Evolutionary conservation across 2,329 filamentous ascomycete species (phyloP).

Genomic region (Biscogniauxia mediterranea): DNA sequence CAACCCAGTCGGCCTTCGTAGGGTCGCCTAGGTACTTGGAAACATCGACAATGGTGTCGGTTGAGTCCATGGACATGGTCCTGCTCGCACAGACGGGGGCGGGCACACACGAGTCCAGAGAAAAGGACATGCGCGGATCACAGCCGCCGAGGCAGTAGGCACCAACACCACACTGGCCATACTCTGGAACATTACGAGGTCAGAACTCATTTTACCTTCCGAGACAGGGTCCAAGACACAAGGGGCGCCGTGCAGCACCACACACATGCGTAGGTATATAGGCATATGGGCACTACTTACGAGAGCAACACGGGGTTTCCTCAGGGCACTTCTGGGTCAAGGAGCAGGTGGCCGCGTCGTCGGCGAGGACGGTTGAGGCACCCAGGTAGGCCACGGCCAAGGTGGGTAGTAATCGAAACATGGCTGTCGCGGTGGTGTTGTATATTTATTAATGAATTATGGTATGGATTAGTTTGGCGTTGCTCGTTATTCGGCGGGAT

Average conservation of each 20-base stretch:
- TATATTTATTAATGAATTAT: slow-evolving; percentile 17
- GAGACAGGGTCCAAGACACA: not conserved
- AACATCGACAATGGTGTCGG: slow-evolving; percentile 69
- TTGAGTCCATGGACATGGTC: slow-evolving; percentile 69
- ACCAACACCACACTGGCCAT: slow-evolving; percentile 88
- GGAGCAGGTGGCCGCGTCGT: slow-evolving; percentile 41
- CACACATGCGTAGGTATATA: too few relatives aligned
- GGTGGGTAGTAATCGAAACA: slow-evolving; percentile 30
- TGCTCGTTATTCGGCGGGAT: too few relatives aligned
- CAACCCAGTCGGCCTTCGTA: slow-evolving; percentile 80
- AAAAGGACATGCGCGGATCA: slow-evolving; percentile 81
- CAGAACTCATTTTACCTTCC: slow-evolving; percentile 5
- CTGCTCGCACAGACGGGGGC: slow-evolving; percentile 76
- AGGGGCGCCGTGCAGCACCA: not conserved
- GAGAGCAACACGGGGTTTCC: slow-evolving; percentile 73
- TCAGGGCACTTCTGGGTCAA: slow-evolving; percentile 64
- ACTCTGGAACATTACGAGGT: slow-evolving; percentile 56
- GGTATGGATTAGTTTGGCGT: slow-evolving; percentile 5
- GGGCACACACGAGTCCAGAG: slow-evolving; percentile 80
- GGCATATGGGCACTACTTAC: slow-evolving; percentile 51
- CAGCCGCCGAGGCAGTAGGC: slow-evolving; percentile 96
- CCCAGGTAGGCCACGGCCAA: slow-evolving; percentile 41
- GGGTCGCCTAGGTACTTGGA: slow-evolving; percentile 84
- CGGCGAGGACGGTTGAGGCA: slow-evolving; percentile 38
- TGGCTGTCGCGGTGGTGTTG: slow-evolving; percentile 15